Evolutionary conservation across 78 protist genomes (phyloP).

Genomic region (Chrysochromulina parva): DNA sequence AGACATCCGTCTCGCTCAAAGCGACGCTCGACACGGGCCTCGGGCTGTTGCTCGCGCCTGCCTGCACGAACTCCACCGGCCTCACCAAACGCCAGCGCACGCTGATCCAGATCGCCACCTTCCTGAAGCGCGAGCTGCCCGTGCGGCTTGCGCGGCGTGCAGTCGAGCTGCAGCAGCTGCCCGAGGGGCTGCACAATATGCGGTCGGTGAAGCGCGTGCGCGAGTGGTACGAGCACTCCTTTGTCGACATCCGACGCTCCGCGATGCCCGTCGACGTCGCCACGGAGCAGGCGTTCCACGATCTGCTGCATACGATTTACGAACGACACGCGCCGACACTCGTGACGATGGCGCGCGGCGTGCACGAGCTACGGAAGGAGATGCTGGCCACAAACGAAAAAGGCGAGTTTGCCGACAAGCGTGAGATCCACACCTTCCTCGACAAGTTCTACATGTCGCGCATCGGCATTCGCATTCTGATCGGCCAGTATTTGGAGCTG

Average conservation of each 20-base stretch:
- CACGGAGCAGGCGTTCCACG: background rate
- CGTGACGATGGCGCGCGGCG: conserved; percentile 53
- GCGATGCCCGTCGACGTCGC: background rate
- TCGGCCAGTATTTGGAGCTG: conserved; percentile 57
- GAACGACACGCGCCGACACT: conserved; percentile 18
- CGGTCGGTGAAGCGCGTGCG: conserved; percentile 38
- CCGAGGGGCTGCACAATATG: conserved; percentile 38
- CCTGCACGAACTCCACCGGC: too few species aligned
- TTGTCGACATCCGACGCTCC: conserved; percentile 2
- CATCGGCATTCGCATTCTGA: conserved; percentile 62
- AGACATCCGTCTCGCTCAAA: background rate
- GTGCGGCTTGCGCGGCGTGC: conserved; percentile 54
- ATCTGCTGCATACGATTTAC: background rate
- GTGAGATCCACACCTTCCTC: background rate
- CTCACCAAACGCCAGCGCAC: background rate
- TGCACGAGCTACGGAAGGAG: conserved; percentile 39
- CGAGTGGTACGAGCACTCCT: conserved; percentile 13
- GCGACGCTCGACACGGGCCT: conserved; percentile 24
- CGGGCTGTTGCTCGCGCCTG: background rate
- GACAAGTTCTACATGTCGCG: conserved; percentile 43
- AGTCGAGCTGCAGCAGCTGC: conserved; percentile 46
- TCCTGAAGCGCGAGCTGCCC: conserved; percentile 52
- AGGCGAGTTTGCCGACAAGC: background rate
- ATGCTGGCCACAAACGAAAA: background rate
- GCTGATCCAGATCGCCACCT: conserved; percentile 1